Conservation (phyloP, 306 rosid species). For the Elaeagnus macrophylla region DNA sequence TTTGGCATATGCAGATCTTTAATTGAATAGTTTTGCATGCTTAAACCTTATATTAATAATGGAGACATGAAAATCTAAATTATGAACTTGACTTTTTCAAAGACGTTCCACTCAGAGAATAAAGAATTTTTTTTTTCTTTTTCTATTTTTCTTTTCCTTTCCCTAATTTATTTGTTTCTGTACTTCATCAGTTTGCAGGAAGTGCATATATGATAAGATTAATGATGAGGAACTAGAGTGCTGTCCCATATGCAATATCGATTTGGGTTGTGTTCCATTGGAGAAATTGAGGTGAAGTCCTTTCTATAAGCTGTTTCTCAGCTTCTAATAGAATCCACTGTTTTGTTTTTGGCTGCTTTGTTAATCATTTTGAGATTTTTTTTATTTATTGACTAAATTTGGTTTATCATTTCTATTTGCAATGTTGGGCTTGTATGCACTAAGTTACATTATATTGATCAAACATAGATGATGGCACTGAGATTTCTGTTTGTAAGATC, state of each 20-base stretch:
- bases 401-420: too few species aligned
- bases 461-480: neutral
- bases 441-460: constrained; percentile 13
- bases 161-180: constrained; percentile 4
- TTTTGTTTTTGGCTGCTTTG: neutral
- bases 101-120: too few species aligned
- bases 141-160: too few species aligned
- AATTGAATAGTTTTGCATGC: too few species aligned
- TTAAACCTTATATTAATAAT: too few species aligned
- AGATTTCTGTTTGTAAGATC: neutral
- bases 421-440: neutral
- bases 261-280: constrained; percentile 56
- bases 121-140: too few species aligned
- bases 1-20: too few species aligned
- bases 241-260: constrained; percentile 62
- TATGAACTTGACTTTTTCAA: too few species aligned
- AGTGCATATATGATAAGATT: constrained; percentile 58
- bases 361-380: neutral
- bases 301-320: neutral
- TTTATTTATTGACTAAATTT: too few species aligned
- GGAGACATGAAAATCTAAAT: too few species aligned
- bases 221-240: constrained; percentile 45
- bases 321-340: neutral
- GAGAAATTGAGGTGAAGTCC: constrained; percentile 58
- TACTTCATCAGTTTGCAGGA: constrained; percentile 74